Base-by-base conservation (phyloP, 2,329 filamentous ascomycete genomes). In the Cladophialophora psammophila region DNA sequence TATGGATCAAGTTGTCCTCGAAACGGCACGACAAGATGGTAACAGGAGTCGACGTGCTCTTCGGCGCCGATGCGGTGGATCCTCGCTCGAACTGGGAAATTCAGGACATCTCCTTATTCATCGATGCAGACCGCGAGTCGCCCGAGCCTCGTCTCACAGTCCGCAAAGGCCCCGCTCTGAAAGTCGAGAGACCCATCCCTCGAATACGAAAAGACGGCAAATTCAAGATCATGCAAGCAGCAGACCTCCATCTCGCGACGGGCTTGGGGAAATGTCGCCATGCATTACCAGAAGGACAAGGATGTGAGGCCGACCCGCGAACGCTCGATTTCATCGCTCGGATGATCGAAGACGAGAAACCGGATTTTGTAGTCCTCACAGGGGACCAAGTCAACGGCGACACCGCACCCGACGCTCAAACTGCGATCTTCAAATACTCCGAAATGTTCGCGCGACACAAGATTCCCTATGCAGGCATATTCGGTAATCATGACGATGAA, bases 401-500 rank as follows among this genome's bases (percentile, higher is more conserved):
- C 63, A 94, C 93, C 0, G 89, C 95, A 1, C 93, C 91, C 10
- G 95, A 99, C 82, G 91, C 92, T 9, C 94, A 97, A 77, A 95
- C 90, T 68, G 92, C 94, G 42, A 91, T 99, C 66, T 97, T 96
- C 84, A 99, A 99, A 80, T 93, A 94, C 74, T 91, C 92, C 5
- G 89, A 92, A 56, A 84, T 96, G 12, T 87, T 99, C 59, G 91
- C 93, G 69, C 88, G 93, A 77, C 91, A 91, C 77, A 92, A 93
- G 74, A 93, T 98, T 42, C 95, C 95, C 0, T 98, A 96, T 75
- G 92, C 93, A 15, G 90, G 90, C 68, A 98, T 99, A 67, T 97
- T 98, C 75, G 95, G 95, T 64, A 99, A 99, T 77, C 95, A 99
- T 78, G 95, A 99, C 75, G 94, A 98, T 74, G 94, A 98, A 82